Percentiles rank a stretch among this genome's conserved stretches.
phyloP scores from a whole-genome alignment of 1,284 basidiomycete genomes.

The Neonothopanus nambi region DNA sequence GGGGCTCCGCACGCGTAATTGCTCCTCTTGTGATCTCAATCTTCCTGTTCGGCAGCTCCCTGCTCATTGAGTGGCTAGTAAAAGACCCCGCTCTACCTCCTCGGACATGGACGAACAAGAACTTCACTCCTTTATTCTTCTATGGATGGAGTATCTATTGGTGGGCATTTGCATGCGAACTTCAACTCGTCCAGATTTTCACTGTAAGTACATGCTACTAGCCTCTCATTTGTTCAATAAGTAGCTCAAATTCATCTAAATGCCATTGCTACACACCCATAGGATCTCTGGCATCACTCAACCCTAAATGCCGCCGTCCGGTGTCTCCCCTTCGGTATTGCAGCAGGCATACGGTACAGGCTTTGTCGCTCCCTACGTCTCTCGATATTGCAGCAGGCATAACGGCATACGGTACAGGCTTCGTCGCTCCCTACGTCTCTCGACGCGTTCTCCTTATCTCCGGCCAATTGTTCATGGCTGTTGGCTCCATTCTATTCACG shows the following conservation, averaged over 20 bases:
- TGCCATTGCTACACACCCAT: neutral
- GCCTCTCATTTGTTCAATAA: neutral
- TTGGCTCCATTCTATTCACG: constrained; percentile 19
- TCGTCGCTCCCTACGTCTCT: constrained; percentile 16
- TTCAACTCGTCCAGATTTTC: constrained; percentile 13
- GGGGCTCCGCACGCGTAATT: constrained; percentile 19
- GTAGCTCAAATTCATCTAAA: neutral
- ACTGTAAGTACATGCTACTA: neutral
- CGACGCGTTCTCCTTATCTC: constrained; percentile 14
- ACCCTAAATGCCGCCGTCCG: constrained; percentile 16
- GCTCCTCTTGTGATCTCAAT: constrained; percentile 22
- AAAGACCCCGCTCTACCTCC: constrained; percentile 21
- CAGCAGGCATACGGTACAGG: constrained; percentile 16
- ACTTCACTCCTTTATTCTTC: constrained; percentile 22
- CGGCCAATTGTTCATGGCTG: constrained; percentile 19
- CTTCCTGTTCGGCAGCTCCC: constrained; percentile 15
- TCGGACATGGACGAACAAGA: constrained; percentile 20
- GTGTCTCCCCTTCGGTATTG: constrained; percentile 18
- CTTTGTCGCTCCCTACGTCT: constrained; percentile 15
- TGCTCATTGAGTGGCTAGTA: constrained; percentile 19
- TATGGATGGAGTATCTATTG: constrained; percentile 23
- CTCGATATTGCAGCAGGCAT: constrained; percentile 16
- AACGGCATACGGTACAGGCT: constrained; percentile 15
- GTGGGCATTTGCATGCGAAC: constrained; percentile 17
- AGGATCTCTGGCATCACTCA: constrained; percentile 19